A percentile compares a stretch with the other conserved stretches of the same genome.
phyloP scores from a whole-genome alignment of 2,329 filamentous ascomycete genomes.

The Colletotrichum somersetense region DNA sequence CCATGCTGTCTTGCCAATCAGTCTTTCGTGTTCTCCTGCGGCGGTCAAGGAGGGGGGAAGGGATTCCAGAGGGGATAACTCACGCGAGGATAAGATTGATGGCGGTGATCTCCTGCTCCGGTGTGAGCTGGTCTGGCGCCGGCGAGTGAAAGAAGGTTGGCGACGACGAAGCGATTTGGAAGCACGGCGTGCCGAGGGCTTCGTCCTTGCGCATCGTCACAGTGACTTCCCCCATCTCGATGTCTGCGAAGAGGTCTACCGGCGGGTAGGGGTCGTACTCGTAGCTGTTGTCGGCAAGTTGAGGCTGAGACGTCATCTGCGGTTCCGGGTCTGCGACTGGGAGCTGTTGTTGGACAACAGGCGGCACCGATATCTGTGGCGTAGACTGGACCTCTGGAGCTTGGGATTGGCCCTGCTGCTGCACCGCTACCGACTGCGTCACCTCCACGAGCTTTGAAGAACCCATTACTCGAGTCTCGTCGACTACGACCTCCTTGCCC shows the following conservation, averaged over 20 bases:
- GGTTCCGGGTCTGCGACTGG: conserved; percentile 30
- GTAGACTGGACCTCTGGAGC: not conserved
- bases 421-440: conserved; percentile 7
- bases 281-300: not conserved
- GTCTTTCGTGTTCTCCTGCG: conserved; percentile 2
- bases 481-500: conserved; percentile 8
- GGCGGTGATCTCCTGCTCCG: conserved; percentile 58
- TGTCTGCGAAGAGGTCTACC: conserved; percentile 50
- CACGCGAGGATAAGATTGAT: conserved; percentile 69
- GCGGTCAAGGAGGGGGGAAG: fast-evolving
- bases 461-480: conserved; percentile 1
- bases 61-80: conserved; percentile 42
- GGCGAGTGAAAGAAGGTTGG: conserved; percentile 41
- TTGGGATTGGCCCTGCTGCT: not conserved
- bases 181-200: conserved; percentile 57
- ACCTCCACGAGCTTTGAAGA: not conserved
- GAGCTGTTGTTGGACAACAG: conserved; percentile 19
- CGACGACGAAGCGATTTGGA: conserved; percentile 54
- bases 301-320: conserved; percentile 14
- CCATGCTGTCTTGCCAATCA: conserved; percentile 54
- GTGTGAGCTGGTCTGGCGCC: conserved; percentile 48
- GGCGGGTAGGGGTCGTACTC: conserved; percentile 37
- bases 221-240: conserved; percentile 54
- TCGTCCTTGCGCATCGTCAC: conserved; percentile 59
- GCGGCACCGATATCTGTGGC: not conserved